phyloP scores from a whole-genome alignment of 2,329 filamentous ascomycete genomes.

The Chrysosporium queenslandicum region DNA sequence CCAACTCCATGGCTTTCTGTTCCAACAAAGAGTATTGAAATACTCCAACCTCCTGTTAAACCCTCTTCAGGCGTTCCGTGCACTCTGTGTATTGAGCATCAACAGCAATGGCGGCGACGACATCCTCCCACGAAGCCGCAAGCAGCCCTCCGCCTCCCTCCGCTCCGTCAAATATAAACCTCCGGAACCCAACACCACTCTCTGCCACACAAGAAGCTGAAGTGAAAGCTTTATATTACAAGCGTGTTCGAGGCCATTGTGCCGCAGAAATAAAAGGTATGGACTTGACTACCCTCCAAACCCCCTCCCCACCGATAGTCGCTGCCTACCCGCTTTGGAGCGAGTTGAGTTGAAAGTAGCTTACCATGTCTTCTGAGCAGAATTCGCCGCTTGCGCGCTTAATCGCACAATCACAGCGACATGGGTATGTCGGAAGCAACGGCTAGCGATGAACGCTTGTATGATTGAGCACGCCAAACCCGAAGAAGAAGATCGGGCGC shows the following conservation, averaged over 20 bases:
- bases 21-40: background rate
- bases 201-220: slow-evolving; percentile 72
- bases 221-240: slow-evolving; percentile 70
- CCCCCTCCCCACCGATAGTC: background rate
- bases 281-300: background rate
- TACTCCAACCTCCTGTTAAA: background rate
- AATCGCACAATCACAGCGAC: slow-evolving; percentile 79
- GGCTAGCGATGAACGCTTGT: slow-evolving; percentile 83
- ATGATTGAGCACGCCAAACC: slow-evolving; percentile 81
- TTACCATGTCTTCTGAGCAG: slow-evolving; percentile 40
- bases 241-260: slow-evolving; percentile 66
- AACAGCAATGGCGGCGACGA: slow-evolving; percentile 18
- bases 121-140: slow-evolving; percentile 17
- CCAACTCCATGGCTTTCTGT: background rate
- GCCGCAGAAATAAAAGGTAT: slow-evolving; percentile 66
- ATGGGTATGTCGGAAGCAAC: slow-evolving; percentile 71
- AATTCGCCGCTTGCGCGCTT: slow-evolving; percentile 81
- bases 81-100: background rate
- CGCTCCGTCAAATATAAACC: slow-evolving; percentile 27
- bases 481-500: slow-evolving; percentile 72
- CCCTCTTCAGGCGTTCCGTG: background rate
- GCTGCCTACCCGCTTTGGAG: background rate
- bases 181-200: slow-evolving; percentile 69
- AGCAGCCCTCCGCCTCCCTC: slow-evolving; percentile 17
- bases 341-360: background rate